Evolutionary conservation across 176 grass and related monocot species (phyloP).

Genomic region (Triticum dicoccoides): DNA sequence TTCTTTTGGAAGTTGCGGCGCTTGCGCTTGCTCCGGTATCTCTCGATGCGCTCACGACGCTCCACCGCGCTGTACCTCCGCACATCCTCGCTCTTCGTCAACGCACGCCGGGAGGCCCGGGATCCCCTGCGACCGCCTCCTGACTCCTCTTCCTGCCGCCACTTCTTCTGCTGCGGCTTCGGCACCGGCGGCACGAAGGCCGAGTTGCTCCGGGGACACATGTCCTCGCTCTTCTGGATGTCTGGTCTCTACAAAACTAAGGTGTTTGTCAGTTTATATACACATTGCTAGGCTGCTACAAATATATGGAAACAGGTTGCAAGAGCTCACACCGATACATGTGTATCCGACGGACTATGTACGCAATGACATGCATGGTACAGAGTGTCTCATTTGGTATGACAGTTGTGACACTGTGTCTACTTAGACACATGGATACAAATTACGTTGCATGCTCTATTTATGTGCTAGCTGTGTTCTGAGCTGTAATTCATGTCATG

Average conservation of each 20-base stretch:
- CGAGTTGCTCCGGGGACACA: background rate
- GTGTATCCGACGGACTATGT: background rate
- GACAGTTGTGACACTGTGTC: background rate
- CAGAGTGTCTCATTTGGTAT: conserved; percentile 10
- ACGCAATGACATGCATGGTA: background rate
- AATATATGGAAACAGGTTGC: background rate
- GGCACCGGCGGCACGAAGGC: background rate
- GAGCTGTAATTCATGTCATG: conserved; percentile 2
- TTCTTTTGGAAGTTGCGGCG: conserved; percentile 88
- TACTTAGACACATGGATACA: background rate
- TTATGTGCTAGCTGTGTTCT: background rate
- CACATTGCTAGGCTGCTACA: background rate
- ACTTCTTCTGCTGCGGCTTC: background rate
- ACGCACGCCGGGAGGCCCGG: background rate
- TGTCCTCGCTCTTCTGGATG: background rate
- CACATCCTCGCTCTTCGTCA: background rate
- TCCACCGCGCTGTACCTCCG: conserved; percentile 52
- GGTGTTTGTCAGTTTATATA: background rate
- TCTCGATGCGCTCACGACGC: conserved; percentile 72
- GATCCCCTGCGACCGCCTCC: background rate
- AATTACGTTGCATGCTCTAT: conserved; percentile 4
- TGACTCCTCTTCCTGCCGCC: background rate
- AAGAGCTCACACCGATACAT: background rate
- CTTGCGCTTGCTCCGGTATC: conserved; percentile 78
- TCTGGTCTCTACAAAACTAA: background rate